Conservation (phyloP, 2,329 filamentous ascomycete genomes). For the Trichoderma harzianum region DNA sequence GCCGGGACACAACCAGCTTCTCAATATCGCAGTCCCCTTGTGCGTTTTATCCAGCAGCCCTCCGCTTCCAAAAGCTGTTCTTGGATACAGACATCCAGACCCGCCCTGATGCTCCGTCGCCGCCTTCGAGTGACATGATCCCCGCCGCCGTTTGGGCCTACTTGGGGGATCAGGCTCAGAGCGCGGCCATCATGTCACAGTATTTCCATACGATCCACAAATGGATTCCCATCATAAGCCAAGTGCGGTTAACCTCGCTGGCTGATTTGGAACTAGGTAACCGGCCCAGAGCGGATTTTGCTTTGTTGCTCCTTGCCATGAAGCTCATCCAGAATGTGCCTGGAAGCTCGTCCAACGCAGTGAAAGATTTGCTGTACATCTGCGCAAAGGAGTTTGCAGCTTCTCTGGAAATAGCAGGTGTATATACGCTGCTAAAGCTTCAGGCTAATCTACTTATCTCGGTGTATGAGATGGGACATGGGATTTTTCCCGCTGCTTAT, state of each 20-base stretch:
- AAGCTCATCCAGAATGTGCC: slow-evolving; percentile 24
- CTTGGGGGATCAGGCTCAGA: neutral
- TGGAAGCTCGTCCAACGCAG: neutral
- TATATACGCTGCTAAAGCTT: slow-evolving; percentile 27
- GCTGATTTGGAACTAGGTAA: neutral
- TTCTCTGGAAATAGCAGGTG: slow-evolving; percentile 23
- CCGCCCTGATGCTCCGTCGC: neutral
- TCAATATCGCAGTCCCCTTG: neutral
- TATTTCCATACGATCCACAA: slow-evolving; percentile 19
- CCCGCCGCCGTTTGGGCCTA: neutral
- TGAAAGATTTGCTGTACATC: slow-evolving; percentile 17
- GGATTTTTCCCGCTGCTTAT: slow-evolving; percentile 33
- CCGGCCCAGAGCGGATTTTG: slow-evolving; percentile 14
- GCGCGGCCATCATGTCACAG: neutral
- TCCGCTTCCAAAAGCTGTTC: slow-evolving; percentile 18
- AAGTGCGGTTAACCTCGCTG: slow-evolving; percentile 1
- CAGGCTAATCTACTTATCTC: slow-evolving; percentile 30
- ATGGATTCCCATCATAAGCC: slow-evolving; percentile 21
- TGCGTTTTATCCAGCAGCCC: neutral
- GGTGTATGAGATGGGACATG: slow-evolving; percentile 35
- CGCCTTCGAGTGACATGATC: neutral
- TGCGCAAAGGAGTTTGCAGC: slow-evolving; percentile 19
- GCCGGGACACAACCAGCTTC: neutral
- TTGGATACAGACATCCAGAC: slow-evolving; percentile 17
- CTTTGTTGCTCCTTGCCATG: slow-evolving; percentile 26